Evolutionary conservation across 2,329 filamentous ascomycete genomes (phyloP), one percentile per base, ranked within the genome.

Genomic region (Laburnicola sp.): DNA sequence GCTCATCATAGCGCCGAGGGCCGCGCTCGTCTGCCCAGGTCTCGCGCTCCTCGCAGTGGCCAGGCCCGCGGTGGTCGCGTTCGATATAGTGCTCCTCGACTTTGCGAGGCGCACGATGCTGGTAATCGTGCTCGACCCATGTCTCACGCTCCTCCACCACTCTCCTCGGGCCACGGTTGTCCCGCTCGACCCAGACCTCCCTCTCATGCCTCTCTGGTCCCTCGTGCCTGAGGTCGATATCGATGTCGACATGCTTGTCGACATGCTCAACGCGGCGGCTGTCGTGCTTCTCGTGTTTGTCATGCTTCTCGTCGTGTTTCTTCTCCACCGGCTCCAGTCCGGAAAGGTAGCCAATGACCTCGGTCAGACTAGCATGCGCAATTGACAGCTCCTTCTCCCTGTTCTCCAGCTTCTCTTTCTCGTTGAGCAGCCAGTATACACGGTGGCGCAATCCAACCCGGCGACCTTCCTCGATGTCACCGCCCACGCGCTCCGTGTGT

Each of bases 321-420:
- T 56, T 50, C 49, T 51, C 45, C 16, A 66, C 63, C 6, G 69
- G 70, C 59, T 74, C 70, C 34, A 73, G 58, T 10, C 54, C 51
- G 5, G 65, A 65, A 60, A 74, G 53, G 56, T 60, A 73, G 37
- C 67, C 69, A 38, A 74, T 58, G 27, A 71, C 70, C 56, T 71
- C 68, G 34, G 50, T 60, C 54, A 74, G 60, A 35, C 68, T 73
- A 50, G 63, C 51, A 51, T 73, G 70, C 26, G 66, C 65, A 23
- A 65, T 55, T 34, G 49, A 52, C 27, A 74, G 53, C 58, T 74
- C 71, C 63, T 71, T 69, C 56, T 70, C 65, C 7, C 68, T 43
- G 54, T 69, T 69, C 56, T 70, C 64, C 51, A 73, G 57, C 62
- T 73, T 74, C 58, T 73, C 69, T 62, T 71, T 68, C 55, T 73